Conservation (phyloP, 2,329 filamentous ascomycete species). For the Amesomyces nigricolor region DNA sequence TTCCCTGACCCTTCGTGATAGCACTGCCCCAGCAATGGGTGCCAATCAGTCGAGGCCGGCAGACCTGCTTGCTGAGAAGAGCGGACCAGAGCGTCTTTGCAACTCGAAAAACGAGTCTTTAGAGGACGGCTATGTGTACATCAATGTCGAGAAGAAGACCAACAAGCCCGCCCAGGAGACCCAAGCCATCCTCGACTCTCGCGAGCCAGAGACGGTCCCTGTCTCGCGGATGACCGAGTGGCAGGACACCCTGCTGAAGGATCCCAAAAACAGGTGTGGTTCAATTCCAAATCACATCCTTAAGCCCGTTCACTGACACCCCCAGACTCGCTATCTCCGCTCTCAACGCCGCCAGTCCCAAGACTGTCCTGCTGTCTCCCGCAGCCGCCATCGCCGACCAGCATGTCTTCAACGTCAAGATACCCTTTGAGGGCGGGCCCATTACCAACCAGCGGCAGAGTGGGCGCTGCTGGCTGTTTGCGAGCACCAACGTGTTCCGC, state of each 20-base stretch:
- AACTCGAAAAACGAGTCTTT: slow-evolving; percentile 28
- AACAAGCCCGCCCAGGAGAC: neutral
- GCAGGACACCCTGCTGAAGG: slow-evolving; percentile 56
- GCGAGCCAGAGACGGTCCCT: slow-evolving; percentile 43
- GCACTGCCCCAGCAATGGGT: neutral
- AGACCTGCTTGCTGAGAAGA: slow-evolving; percentile 35
- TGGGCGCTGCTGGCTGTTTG: slow-evolving; percentile 88
- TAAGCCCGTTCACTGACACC: no score
- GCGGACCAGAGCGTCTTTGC: slow-evolving; percentile 41
- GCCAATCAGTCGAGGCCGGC: slow-evolving; percentile 38
- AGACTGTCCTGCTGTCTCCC: slow-evolving; percentile 59
- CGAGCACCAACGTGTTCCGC: slow-evolving; percentile 84
- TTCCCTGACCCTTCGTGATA: no score
- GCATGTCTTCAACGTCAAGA: slow-evolving; percentile 77
- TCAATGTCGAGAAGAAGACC: neutral
- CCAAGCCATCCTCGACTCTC: slow-evolving; percentile 19
- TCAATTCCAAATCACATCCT: no score
- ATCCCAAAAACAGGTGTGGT: slow-evolving; percentile 53
- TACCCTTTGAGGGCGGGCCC: slow-evolving; percentile 74
- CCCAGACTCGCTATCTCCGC: slow-evolving; percentile 55
- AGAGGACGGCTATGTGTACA: neutral
- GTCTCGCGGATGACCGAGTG: slow-evolving; percentile 49
- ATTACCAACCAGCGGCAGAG: slow-evolving; percentile 80
- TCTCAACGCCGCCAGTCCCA: slow-evolving; percentile 60
- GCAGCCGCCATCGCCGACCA: slow-evolving; percentile 60